Percentiles rank a stretch among this genome's conserved stretches.
These are phyloP conservation scores for Russula sp. DNA, from an alignment of 768 basidiomycete genomes.

Conservation along the genomic window DNA sequence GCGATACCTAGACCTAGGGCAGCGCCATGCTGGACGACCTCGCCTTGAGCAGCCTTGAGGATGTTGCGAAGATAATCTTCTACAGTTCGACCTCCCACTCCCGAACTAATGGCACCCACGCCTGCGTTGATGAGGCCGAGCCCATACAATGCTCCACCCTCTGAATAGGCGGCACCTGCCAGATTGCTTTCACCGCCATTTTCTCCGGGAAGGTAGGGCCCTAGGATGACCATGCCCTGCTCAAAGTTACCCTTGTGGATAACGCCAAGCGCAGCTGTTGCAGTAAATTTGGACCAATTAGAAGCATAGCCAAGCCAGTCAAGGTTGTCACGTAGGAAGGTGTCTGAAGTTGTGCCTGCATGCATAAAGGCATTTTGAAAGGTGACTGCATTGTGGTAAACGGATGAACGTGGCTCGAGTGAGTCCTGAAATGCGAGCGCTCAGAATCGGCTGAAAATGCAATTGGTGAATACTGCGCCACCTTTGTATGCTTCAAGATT, in stretches of 20 bases:
- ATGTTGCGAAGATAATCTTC: constrained; percentile 74
- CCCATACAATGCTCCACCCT: constrained; percentile 94
- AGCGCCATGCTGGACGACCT: constrained; percentile 95
- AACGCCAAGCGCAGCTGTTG: constrained; percentile 93
- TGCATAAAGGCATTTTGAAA: constrained; percentile 98
- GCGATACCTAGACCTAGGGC: constrained; percentile 95
- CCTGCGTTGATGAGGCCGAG: constrained; percentile 93
- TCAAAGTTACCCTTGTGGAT: constrained; percentile 97
- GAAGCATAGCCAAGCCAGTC: constrained; percentile 94
- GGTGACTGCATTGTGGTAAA: constrained; percentile 95
- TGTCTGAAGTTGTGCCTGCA: constrained; percentile 93
- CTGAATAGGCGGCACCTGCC: constrained; percentile 78
- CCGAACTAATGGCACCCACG: constrained; percentile 42
- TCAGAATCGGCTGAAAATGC: constrained; percentile 60
- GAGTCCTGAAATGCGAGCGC: constrained; percentile 51
- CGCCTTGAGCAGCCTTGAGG: constrained; percentile 65
- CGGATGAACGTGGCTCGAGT: constrained; percentile 88
- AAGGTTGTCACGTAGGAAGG: constrained; percentile 89
- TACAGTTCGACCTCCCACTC: constrained; percentile 45
- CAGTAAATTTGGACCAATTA: constrained; percentile 98
- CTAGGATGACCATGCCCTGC: constrained; percentile 85
- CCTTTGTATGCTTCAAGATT: constrained; percentile 91
- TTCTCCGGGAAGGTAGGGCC: constrained; percentile 83
- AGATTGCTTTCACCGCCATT: constrained; percentile 67
- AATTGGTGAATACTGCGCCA: constrained; percentile 41